Base-by-base conservation (phyloP, 805 yeast species). In the Ogataea nitratoaversa region DNA sequence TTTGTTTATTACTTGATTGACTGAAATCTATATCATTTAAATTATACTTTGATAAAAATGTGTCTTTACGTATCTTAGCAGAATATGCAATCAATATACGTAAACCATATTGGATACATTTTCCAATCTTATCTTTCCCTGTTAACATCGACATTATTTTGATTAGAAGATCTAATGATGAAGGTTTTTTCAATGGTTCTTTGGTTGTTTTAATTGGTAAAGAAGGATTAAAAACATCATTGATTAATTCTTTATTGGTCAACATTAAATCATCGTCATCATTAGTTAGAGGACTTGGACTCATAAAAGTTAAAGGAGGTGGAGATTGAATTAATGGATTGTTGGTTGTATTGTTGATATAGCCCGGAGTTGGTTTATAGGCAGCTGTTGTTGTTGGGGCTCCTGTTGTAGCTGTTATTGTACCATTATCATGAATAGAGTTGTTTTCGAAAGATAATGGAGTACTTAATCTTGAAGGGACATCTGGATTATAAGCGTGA, bases 91-190 rank as follows among this genome's bases (percentile, higher is more conserved):
- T 62, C 30, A 81, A 52, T 16, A 83, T 54, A 41, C 84, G 73
- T 31, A 84, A 56, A 0, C 73, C 56, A 54, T 82, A 82, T 52
- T 79, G 82, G 19, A 78, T 65, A 8, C 79, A 65, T 49, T 84
- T 84, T 19, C 85, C 84, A 45, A 82, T 43, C 53, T 82, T 81
- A 53, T 84, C 93, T 56, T 83, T 84, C 36, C 91, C 91, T 2
- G 76, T 71, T 20, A 83, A 56, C 34, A 72, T 71, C 37, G 74
- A 74, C 38, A 81, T 56, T 56, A 82, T 60, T 25, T 68, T 66
- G 61, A 79, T 70, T 37, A 79, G 62, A 5, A 81, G 30, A n/a
- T 48, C 54, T 19, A 47, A 35, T 20, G 12, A 39, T 12, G 48
- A 32, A 4, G 50, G 52, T 29, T 22, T 40, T 22, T 37, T 46